Conservation (phyloP, 2,329 filamentous ascomycete species). For the Passalora sequoiae region DNA sequence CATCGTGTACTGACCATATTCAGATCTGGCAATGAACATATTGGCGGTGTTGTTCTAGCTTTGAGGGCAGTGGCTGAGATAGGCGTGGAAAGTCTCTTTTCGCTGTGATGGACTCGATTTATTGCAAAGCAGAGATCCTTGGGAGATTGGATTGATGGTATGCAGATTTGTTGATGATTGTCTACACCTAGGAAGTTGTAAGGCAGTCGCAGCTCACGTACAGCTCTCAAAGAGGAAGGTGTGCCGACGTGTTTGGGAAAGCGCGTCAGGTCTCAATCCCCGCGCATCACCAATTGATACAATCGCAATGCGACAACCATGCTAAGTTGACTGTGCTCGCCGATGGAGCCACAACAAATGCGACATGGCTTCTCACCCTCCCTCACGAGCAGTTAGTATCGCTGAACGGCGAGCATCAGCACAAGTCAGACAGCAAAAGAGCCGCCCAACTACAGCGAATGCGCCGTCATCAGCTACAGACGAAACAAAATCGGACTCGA, state of each 20-base stretch:
- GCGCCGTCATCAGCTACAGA: conserved; percentile 13
- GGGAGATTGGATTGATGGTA: no score
- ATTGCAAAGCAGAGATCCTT: no score
- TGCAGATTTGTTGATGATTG: no score
- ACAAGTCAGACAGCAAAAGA: conserved; percentile 24
- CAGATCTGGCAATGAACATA: conserved; percentile 99
- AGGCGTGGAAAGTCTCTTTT: no score
- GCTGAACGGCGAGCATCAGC: conserved; percentile 28
- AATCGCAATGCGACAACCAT: conserved; percentile 5
- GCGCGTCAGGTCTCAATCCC: no score
- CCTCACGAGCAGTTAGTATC: conserved; percentile 24
- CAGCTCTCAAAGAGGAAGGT: no score
- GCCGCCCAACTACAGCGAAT: conserved; percentile 22
- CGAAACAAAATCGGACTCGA: conserved; percentile 16
- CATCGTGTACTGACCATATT: conserved; percentile 89
- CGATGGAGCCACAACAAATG: conserved; percentile 11
- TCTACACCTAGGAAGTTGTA: no score
- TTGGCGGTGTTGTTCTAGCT: conserved; percentile 48
- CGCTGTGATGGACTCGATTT: no score
- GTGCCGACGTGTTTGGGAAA: no score
- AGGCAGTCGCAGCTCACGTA: no score
- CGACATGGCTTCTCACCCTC: conserved; percentile 26
- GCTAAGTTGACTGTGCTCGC: neutral
- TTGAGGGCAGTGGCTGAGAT: no score
- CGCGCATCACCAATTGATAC: no score